phyloP scores from a whole-genome alignment of 1,139 yeast genomes.

The Sugiyamaella pinicola region DNA sequence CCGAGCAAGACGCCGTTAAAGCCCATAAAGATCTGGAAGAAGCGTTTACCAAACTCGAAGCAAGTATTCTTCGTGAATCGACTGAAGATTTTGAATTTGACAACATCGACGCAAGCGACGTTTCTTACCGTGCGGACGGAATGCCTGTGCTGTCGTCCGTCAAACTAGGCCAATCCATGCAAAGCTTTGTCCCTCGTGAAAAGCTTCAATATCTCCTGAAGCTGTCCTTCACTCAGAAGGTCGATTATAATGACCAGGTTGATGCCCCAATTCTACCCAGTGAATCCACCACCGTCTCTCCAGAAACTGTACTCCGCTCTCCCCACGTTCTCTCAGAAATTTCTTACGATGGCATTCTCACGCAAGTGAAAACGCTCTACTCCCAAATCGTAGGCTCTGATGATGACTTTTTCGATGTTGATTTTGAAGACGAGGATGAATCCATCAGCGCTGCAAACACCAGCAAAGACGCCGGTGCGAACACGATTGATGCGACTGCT shows the following conservation, averaged over 20 bases:
- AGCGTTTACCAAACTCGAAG: constrained; percentile 79
- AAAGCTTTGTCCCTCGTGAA: constrained; percentile 79
- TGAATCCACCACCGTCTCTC: constrained; percentile 8
- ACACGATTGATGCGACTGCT: not conserved
- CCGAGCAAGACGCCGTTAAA: constrained; percentile 61
- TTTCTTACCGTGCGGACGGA: constrained; percentile 58
- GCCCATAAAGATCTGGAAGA: constrained; percentile 80
- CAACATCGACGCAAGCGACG: constrained; percentile 59
- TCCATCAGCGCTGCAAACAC: constrained; percentile 20
- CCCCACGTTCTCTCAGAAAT: constrained; percentile 76
- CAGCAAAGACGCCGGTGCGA: constrained; percentile 7
- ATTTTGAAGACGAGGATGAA: constrained; percentile 90
- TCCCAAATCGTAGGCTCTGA: constrained; percentile 83
- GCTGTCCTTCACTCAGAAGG: constrained; percentile 71
- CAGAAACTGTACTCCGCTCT: constrained; percentile 50
- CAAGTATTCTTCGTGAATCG: constrained; percentile 76
- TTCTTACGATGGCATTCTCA: constrained; percentile 85
- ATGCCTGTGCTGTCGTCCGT: constrained; percentile 75
- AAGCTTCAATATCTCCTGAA: constrained; percentile 76
- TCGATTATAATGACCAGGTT: constrained; percentile 23
- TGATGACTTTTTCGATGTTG: constrained; percentile 94
- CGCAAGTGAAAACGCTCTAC: constrained; percentile 77
- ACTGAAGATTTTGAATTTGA: constrained; percentile 55
- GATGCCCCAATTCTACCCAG: constrained; percentile 29
- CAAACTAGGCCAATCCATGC: constrained; percentile 81